These are phyloP conservation scores for Trypanosomatidae sp. DNA, from an alignment of 208 protist genomes.

Conservation along the genomic window DNA sequence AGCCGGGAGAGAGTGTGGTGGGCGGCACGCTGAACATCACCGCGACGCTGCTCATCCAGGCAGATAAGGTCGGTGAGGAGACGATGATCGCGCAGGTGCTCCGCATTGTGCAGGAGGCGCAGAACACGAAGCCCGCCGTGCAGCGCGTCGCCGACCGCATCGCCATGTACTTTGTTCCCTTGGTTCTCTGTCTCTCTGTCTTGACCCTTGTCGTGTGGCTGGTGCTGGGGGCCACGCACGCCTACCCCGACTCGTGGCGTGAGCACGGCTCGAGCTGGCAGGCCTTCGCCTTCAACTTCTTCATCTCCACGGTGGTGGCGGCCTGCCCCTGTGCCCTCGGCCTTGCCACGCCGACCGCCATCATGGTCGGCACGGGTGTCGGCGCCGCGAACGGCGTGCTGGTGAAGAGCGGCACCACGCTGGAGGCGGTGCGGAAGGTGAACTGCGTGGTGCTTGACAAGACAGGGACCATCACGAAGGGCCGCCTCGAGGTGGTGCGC, in stretches of 20 bases:
- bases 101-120: slow-evolving; percentile 95
- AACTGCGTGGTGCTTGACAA: slow-evolving; percentile 96
- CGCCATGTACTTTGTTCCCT: slow-evolving; percentile 93
- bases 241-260: slow-evolving; percentile 72
- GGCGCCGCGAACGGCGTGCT: slow-evolving; percentile 91
- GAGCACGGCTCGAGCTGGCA: slow-evolving; percentile 29
- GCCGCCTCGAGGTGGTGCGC: slow-evolving; percentile 78
- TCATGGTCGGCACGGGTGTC: slow-evolving; percentile 98
- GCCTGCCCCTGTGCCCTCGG: slow-evolving; percentile 97
- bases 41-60: slow-evolving; percentile 56
- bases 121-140: slow-evolving; percentile 94
- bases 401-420: slow-evolving; percentile 91
- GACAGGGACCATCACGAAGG: slow-evolving; percentile 97
- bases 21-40: slow-evolving; percentile 84
- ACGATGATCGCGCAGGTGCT: slow-evolving; percentile 95
- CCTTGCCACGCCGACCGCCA: slow-evolving; percentile 96
- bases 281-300: slow-evolving; percentile 94
- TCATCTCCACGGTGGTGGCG: slow-evolving; percentile 94
- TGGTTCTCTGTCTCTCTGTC: slow-evolving; percentile 87
- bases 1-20: slow-evolving; percentile 51
- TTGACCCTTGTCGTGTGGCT: slow-evolving; percentile 93
- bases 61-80: slow-evolving; percentile 77
- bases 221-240: slow-evolving; percentile 47
- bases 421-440: slow-evolving; percentile 85
- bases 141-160: slow-evolving; percentile 92